These are phyloP conservation scores for Dryas alaskensis DNA, from an alignment of 306 rosid genomes.

Conservation along the genomic window DNA sequence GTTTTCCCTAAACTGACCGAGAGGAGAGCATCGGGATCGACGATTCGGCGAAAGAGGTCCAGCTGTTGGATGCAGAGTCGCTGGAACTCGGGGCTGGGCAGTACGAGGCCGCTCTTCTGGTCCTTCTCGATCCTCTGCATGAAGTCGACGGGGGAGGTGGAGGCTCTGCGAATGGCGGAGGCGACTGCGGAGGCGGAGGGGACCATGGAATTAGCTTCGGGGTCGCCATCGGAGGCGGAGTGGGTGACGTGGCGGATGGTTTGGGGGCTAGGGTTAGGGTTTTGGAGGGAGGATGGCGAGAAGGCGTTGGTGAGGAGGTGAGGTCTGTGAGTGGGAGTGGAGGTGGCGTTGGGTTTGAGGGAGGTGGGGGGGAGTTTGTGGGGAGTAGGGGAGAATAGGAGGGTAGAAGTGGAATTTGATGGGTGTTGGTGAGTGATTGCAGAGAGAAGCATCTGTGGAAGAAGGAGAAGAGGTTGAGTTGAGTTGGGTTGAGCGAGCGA, in stretches of 20 bases:
- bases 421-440: constrained; percentile 30
- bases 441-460: constrained; percentile 45
- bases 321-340: constrained; percentile 1
- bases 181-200: constrained; percentile 80
- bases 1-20: constrained; percentile 46
- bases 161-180: constrained; percentile 65
- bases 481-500: not conserved
- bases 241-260: constrained; percentile 41
- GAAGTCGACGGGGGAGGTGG: constrained; percentile 82
- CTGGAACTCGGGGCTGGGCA: constrained; percentile 78
- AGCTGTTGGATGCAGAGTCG: constrained; percentile 70
- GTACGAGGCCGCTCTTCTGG: constrained; percentile 43
- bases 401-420: constrained; percentile 22
- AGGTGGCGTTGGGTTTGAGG: constrained; percentile 7
- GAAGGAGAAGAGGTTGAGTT: not conserved
- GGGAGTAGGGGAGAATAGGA: constrained; percentile 15
- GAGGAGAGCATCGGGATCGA: constrained; percentile 62
- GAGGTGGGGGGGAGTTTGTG: constrained; percentile 26
- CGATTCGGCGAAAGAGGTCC: constrained; percentile 71
- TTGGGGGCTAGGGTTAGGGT: constrained; percentile 39
- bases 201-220: constrained; percentile 24
- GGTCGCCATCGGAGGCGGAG: constrained; percentile 32
- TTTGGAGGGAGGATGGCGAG: constrained; percentile 41
- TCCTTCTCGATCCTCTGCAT: constrained; percentile 53
- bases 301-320: constrained; percentile 15